Percentiles rank a stretch among this genome's conserved stretches.
These are phyloP conservation scores for Syzygium aqueum DNA, from an alignment of 345 rosid species.

Conservation along the genomic window DNA sequence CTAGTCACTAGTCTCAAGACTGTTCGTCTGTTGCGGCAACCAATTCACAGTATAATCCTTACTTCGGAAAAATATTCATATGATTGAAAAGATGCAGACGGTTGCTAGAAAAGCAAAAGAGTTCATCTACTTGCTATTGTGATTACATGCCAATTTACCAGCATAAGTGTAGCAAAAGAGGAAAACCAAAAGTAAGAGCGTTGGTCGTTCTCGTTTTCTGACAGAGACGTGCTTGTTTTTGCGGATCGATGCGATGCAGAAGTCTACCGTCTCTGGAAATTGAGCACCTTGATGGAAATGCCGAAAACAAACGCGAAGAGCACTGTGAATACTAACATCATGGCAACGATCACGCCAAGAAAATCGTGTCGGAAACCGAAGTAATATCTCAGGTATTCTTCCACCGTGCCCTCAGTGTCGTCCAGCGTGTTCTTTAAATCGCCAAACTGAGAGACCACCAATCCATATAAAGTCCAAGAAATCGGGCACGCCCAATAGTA, in stretches of 20 bases:
- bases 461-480: constrained; percentile 30
- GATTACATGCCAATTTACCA: neutral
- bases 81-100: neutral
- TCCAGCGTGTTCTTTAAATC: constrained; percentile 1
- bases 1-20: too few species aligned
- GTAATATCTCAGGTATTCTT: constrained; percentile 1
- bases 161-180: neutral
- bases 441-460: constrained; percentile 29
- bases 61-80: neutral
- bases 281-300: constrained; percentile 13
- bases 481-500: constrained; percentile 30
- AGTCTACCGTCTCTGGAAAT: constrained; percentile 23
- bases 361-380: constrained; percentile 24
- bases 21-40: neutral
- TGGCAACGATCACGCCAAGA: constrained; percentile 12
- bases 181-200: neutral
- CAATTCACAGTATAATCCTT: neutral
- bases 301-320: constrained; percentile 18
- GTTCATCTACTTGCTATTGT: neutral
- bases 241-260: neutral
- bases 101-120: neutral
- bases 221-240: neutral
- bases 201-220: neutral
- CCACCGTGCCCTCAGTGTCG: constrained; percentile 1
- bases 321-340: constrained; percentile 11